phyloP scores from a whole-genome alignment of 2,329 filamentous ascomycete species.

The Ascochyta lentis region DNA sequence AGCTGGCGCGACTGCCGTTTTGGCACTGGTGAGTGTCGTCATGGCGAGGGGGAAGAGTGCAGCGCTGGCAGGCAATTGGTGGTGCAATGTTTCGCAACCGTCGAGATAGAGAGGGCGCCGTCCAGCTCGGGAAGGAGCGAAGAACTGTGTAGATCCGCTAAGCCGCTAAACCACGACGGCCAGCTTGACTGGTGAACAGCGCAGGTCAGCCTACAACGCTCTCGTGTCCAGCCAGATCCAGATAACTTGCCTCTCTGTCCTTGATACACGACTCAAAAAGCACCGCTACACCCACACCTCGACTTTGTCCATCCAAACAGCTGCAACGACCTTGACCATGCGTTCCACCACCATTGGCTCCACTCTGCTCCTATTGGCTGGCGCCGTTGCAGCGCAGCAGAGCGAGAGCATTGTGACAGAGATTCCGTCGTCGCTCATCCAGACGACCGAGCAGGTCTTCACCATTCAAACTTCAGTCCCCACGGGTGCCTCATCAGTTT shows the following conservation, averaged over 20 bases:
- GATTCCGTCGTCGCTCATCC: slow-evolving; percentile 10
- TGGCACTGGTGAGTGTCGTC: slow-evolving; percentile 34
- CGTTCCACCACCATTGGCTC: slow-evolving; percentile 27
- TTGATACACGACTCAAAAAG: neutral
- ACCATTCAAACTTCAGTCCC: slow-evolving; percentile 39
- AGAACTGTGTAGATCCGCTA: slow-evolving; percentile 27
- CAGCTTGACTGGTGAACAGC: slow-evolving; percentile 14
- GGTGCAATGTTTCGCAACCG: slow-evolving; percentile 31
- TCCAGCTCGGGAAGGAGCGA: slow-evolving; percentile 41
- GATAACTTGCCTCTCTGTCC: slow-evolving; percentile 1
- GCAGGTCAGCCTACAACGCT: slow-evolving; percentile 12
- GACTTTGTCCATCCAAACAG: neutral
- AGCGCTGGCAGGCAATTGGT: slow-evolving; percentile 29
- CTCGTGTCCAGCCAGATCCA: slow-evolving; percentile 4
- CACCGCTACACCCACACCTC: neutral
- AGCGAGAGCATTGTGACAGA: slow-evolving; percentile 11
- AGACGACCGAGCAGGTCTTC: slow-evolving; percentile 30
- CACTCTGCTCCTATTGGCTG: slow-evolving; percentile 38
- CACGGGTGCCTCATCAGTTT: slow-evolving; percentile 21
- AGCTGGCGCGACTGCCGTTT: slow-evolving; percentile 37
- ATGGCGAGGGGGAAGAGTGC: slow-evolving; percentile 26
- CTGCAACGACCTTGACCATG: slow-evolving; percentile 26
- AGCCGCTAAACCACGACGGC: slow-evolving; percentile 14
- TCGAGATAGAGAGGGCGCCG: slow-evolving; percentile 29
- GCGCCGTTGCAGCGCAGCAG: slow-evolving; percentile 25